Percentiles rank a stretch among this genome's conserved stretches.
Conservation (phyloP, 495 filamentous ascomycete genomes). For the Polyplosphaeria fusca region DNA sequence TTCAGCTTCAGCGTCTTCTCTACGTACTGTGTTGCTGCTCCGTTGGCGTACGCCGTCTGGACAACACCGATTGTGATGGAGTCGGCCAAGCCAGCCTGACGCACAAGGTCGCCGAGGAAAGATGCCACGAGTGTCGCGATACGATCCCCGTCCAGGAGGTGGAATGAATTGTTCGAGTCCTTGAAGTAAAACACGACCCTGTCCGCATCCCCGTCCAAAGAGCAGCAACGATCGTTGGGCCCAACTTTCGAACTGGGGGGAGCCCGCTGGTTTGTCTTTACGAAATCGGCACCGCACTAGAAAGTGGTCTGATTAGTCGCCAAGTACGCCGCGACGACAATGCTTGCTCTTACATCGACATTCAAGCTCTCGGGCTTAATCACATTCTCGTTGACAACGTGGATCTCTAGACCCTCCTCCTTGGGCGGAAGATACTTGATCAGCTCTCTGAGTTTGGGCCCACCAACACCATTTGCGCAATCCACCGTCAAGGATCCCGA, state of each 20-base stretch:
- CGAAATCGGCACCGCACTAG: slow-evolving; percentile 92
- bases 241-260: slow-evolving; percentile 77
- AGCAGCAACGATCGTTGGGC: slow-evolving; percentile 77
- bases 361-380: slow-evolving; percentile 85
- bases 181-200: slow-evolving; percentile 92
- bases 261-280: slow-evolving; percentile 92
- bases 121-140: slow-evolving; percentile 92
- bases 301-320: too few species aligned
- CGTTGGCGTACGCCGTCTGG: slow-evolving; percentile 97
- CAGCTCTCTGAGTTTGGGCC: slow-evolving; percentile 82
- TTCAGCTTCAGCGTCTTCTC: slow-evolving; percentile 82
- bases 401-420: slow-evolving; percentile 70
- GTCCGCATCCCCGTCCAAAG: slow-evolving; percentile 92
- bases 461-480: slow-evolving; percentile 95
- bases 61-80: slow-evolving; percentile 87
- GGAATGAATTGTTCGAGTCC: slow-evolving; percentile 76
- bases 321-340: too few species aligned
- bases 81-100: slow-evolving; percentile 70
- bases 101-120: slow-evolving; percentile 87
- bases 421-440: slow-evolving; percentile 73
- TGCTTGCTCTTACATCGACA: slow-evolving; percentile 60
- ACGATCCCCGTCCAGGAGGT: slow-evolving; percentile 90
- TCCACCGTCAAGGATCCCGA: slow-evolving; percentile 75
- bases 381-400: slow-evolving; percentile 87
- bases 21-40: slow-evolving; percentile 89